phyloP scores from a whole-genome alignment of 768 basidiomycete genomes.

The Chlorophyllum brunneum region DNA sequence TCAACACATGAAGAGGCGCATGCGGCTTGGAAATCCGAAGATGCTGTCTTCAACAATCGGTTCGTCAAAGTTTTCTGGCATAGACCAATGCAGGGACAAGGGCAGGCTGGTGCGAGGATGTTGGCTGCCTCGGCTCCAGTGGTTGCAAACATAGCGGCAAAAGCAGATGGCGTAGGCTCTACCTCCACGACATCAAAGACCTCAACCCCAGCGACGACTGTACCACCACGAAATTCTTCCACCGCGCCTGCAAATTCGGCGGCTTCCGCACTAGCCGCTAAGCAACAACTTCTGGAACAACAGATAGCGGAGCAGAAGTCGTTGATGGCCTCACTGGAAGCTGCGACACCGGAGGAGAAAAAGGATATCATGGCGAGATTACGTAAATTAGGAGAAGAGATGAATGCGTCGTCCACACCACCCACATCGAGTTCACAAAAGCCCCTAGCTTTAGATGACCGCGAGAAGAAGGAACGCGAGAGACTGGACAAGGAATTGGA shows the following conservation, averaged over 20 bases:
- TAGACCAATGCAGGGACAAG: conserved; percentile 88
- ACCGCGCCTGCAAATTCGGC: conserved; percentile 16
- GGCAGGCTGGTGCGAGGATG: conserved; percentile 70
- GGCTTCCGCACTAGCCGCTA: conserved; percentile 58
- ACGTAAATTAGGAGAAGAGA: conserved; percentile 75
- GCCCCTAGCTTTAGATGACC: conserved; percentile 29
- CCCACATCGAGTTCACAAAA: conserved; percentile 22
- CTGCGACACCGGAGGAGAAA: conserved; percentile 68
- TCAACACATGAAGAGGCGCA: conserved; percentile 78
- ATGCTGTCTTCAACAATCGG: conserved; percentile 91
- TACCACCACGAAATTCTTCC: conserved; percentile 15
- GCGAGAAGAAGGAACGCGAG: conserved; percentile 56
- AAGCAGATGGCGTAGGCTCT: conserved; percentile 20
- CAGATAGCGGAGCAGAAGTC: conserved; percentile 88
- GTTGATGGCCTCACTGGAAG: conserved; percentile 66
- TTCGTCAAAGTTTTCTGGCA: conserved; percentile 98
- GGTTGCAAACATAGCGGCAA: conserved; percentile 57
- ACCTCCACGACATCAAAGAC: conserved; percentile 8
- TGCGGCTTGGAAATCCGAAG: conserved; percentile 88
- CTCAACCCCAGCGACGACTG: conserved; percentile 15
- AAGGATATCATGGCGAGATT: conserved; percentile 73
- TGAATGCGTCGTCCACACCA: conserved; percentile 42
- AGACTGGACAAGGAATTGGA: conserved; percentile 84
- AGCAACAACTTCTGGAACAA: conserved; percentile 73
- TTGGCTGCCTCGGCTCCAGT: conserved; percentile 79